Conservation (phyloP, 2,329 filamentous ascomycete species). For the Fusarium mexicanum region DNA sequence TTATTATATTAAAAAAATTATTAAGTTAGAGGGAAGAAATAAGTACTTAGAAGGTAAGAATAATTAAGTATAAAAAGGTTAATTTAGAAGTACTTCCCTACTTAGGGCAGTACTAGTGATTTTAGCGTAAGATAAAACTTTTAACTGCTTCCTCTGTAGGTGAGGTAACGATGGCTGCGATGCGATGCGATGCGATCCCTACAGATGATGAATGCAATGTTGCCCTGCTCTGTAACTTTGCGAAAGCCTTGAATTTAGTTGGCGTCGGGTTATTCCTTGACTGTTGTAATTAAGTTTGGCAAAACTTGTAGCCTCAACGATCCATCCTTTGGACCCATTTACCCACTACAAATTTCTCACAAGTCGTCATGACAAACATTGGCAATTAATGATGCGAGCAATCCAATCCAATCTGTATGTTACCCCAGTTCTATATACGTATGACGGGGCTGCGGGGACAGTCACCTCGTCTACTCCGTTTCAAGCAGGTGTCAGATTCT, state of each 20-base stretch:
- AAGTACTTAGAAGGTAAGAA: too few species aligned
- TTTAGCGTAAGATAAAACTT: too few species aligned
- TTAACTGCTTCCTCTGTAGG: too few species aligned
- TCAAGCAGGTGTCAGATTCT: slow-evolving; percentile 15
- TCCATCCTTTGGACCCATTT: not conserved
- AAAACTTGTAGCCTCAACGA: not conserved
- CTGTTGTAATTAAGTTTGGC: not conserved
- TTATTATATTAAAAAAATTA: too few species aligned
- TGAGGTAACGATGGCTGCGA: slow-evolving; percentile 1
- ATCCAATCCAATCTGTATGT: not conserved
- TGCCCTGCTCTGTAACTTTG: not conserved
- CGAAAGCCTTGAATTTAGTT: not conserved
- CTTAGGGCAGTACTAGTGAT: too few species aligned
- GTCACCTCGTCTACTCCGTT: slow-evolving; percentile 11
- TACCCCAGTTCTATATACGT: slow-evolving; percentile 25
- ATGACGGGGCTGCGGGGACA: slow-evolving; percentile 23
- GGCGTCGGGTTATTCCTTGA: slow-evolving; percentile 4
- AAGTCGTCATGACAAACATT: slow-evolving; percentile 9
- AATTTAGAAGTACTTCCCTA: too few species aligned
- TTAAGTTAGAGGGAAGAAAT: too few species aligned
- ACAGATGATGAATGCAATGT: not conserved
- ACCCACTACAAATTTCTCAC: not conserved
- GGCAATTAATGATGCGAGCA: slow-evolving; percentile 18
- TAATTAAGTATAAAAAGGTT: too few species aligned
- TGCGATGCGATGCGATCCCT: slow-evolving; percentile 1